Percentiles rank a stretch among this genome's conserved stretches.
phyloP scores from a whole-genome alignment of 192 early-diverging fungal genomes.

The Bifiguratus adelaidae region DNA sequence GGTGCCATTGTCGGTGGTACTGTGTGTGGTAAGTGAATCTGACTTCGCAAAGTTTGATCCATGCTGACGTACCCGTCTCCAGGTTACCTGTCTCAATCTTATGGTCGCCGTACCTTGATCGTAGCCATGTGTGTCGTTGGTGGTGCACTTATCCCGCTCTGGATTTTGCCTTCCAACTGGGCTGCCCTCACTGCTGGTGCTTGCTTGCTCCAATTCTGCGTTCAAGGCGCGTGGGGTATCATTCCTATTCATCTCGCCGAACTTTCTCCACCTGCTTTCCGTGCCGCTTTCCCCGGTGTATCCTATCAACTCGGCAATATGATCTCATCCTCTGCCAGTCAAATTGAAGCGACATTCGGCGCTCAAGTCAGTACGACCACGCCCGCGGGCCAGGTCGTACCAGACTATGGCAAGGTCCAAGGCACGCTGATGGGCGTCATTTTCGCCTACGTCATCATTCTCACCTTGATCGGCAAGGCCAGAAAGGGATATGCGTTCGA shows the following conservation, averaged over 20 bases:
- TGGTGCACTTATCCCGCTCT: slow-evolving; percentile 59
- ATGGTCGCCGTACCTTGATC: slow-evolving; percentile 51
- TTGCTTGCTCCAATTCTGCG: slow-evolving; percentile 44
- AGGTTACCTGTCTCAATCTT: slow-evolving; percentile 54
- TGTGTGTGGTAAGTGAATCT: slow-evolving; percentile 26
- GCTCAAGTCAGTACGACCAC: slow-evolving; percentile 12
- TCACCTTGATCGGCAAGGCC: slow-evolving; percentile 43
- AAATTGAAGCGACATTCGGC: slow-evolving; percentile 29
- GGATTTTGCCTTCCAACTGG: slow-evolving; percentile 33
- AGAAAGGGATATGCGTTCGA: slow-evolving; percentile 40
- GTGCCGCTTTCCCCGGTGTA: slow-evolving; percentile 61
- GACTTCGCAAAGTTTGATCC: neutral
- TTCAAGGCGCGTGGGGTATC: slow-evolving; percentile 46
- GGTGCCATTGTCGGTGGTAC: slow-evolving; percentile 64
- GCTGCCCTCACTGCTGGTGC: slow-evolving; percentile 18
- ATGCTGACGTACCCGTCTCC: neutral
- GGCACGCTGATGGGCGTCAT: slow-evolving; percentile 47
- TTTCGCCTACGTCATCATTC: slow-evolving; percentile 24
- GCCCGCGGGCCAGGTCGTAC: slow-evolving; percentile 6
- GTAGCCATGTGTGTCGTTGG: slow-evolving; percentile 33
- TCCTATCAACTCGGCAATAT: slow-evolving; percentile 68
- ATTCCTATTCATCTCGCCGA: slow-evolving; percentile 63
- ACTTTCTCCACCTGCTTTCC: slow-evolving; percentile 52
- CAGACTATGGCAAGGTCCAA: slow-evolving; percentile 43
- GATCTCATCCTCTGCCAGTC: slow-evolving; percentile 26